Conservation (phyloP, 2,329 filamentous ascomycete species). For the Decorospora gaudefroyi region DNA sequence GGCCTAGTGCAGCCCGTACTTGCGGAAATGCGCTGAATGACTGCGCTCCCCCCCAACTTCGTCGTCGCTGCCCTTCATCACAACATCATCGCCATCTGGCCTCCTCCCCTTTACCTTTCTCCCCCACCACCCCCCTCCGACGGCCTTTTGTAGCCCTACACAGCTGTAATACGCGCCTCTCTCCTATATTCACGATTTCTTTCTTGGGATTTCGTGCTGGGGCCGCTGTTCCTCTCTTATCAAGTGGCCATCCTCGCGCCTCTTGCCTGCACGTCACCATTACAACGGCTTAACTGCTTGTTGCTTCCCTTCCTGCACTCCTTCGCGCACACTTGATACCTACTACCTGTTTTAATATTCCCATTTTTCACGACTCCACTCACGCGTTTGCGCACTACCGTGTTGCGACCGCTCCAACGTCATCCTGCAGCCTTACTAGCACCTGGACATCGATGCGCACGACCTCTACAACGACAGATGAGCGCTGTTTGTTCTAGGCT, state of each 20-base stretch:
- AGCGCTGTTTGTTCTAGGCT: constrained; percentile 44
- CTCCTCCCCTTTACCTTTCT: constrained; percentile 18
- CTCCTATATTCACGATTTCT: constrained; percentile 31
- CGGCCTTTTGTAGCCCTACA: constrained; percentile 35
- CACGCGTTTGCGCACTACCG: constrained; percentile 19
- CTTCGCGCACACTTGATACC: constrained; percentile 38
- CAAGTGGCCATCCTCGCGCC: constrained; percentile 41
- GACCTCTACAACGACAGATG: constrained; percentile 47
- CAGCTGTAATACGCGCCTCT: constrained; percentile 29
- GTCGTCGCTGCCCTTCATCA: constrained; percentile 26
- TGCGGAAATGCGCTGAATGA: constrained; percentile 15
- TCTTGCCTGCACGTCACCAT: constrained; percentile 42
- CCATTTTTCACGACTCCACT: constrained; percentile 16
- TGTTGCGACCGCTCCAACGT: constrained; percentile 38
- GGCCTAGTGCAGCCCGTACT: constrained; percentile 11
- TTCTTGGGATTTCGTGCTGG: constrained; percentile 25
- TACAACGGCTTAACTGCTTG: constrained; percentile 37
- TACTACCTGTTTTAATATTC: constrained; percentile 41
- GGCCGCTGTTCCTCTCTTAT: constrained; percentile 27
- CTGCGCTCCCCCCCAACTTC: constrained; percentile 15
- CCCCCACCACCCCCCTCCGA: constrained; percentile 18
- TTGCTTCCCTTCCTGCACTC: constrained; percentile 43
- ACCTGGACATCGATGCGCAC: constrained; percentile 39
- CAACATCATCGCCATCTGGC: constrained; percentile 23
- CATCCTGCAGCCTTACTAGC: constrained; percentile 35